Conservation (phyloP, 208 protist genomes). For the Trypanosomatidae sp. region DNA sequence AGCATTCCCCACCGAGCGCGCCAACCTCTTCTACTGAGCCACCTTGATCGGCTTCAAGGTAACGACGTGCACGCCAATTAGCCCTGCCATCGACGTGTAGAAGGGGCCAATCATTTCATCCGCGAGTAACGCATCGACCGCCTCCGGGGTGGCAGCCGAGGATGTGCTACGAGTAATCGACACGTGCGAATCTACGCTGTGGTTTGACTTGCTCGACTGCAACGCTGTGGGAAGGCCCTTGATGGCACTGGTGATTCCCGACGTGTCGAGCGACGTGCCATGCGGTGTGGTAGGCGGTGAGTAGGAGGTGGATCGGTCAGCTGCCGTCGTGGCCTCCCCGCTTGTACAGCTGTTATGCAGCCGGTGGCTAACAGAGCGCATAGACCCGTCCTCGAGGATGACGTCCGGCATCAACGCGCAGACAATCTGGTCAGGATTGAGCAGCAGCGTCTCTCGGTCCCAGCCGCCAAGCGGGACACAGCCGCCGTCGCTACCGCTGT, state of each 20-base stretch:
- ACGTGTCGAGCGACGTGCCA: not conserved
- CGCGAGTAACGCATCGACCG: constrained; percentile 35
- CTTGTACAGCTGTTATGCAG: not conserved
- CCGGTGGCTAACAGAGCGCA: constrained; percentile 13
- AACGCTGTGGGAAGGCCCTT: constrained; percentile 4
- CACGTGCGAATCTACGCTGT: constrained; percentile 11
- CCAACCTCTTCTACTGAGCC: not conserved
- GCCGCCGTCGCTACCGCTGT: constrained; percentile 30
- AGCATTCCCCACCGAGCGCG: not conserved
- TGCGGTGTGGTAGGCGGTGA: not conserved
- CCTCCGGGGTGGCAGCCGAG: constrained; percentile 13
- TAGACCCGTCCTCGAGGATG: constrained; percentile 42
- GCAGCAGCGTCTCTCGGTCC: constrained; percentile 15
- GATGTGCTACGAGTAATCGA: constrained; percentile 15
- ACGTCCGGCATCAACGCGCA: constrained; percentile 41
- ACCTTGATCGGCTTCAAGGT: constrained; percentile 20
- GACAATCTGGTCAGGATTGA: constrained; percentile 28
- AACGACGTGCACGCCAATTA: constrained; percentile 72
- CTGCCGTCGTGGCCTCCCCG: not conserved
- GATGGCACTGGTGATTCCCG: not conserved
- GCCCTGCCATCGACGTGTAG: constrained; percentile 59
- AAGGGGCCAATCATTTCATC: constrained; percentile 72
- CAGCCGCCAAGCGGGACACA: constrained; percentile 33
- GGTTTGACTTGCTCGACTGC: constrained; percentile 12
- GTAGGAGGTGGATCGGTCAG: not conserved